A percentile compares a stretch with the other conserved stretches of the same genome.
phyloP scores from a whole-genome alignment of 306 rosid species.

The Cucurbita pepo region DNA sequence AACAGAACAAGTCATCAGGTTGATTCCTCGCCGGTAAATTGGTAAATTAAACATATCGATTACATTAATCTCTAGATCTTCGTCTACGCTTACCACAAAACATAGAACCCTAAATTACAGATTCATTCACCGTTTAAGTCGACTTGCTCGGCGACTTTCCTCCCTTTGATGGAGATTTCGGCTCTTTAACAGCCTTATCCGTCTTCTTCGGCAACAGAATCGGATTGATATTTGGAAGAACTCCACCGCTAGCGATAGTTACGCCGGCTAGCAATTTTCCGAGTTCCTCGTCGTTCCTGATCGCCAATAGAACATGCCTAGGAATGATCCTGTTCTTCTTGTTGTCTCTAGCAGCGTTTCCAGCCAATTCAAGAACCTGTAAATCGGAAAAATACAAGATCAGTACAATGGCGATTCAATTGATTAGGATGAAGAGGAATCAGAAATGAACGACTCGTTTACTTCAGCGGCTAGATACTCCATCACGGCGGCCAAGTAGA shows the following conservation, averaged over 20 bases:
- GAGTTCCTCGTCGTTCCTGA: conserved; percentile 28
- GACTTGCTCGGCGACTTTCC: conserved; percentile 13
- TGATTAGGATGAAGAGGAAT: not conserved
- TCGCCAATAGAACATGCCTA: conserved; percentile 21
- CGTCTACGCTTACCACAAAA: not conserved
- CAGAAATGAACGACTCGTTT: not conserved
- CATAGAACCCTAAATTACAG: not conserved
- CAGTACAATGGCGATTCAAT: not conserved
- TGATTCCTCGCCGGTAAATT: not conserved
- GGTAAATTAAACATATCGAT: not conserved
- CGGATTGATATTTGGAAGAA: conserved; percentile 28
- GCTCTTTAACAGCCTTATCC: not conserved
- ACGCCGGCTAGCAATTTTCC: conserved; percentile 26
- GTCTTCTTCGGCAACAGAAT: conserved; percentile 23
- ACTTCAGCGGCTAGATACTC: conserved; percentile 11
- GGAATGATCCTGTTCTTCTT: conserved; percentile 29
- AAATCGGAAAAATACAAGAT: not conserved
- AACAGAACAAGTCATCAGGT: not conserved
- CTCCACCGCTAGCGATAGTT: conserved; percentile 25
- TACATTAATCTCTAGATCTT: not conserved
- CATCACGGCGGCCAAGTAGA: conserved; percentile 5
- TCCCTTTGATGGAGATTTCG: conserved; percentile 5
- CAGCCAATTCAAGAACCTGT: conserved; percentile 26
- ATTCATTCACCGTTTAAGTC: not conserved
- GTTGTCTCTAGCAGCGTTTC: conserved; percentile 28